Conservation (phyloP, 345 rosid genomes). For the Gossypium rotundifolium region DNA sequence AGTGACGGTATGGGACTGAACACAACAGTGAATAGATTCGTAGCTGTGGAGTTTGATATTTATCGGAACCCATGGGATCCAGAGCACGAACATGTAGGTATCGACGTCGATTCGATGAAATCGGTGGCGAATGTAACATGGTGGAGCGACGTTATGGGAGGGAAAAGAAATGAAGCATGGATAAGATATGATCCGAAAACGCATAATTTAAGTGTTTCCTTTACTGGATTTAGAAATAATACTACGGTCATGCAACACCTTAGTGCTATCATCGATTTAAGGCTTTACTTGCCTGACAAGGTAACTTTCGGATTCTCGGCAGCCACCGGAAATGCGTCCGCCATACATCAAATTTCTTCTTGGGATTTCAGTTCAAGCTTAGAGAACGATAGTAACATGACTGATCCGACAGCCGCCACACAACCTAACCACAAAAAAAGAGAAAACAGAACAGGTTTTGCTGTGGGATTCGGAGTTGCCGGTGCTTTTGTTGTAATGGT, state of each 20-base stretch:
- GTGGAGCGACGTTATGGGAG: conserved; percentile 27
- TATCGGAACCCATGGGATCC: conserved; percentile 32
- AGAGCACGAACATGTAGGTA: conserved; percentile 35
- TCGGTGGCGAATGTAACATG: conserved; percentile 23
- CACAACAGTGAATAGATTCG: background rate
- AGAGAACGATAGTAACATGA: conserved; percentile 2
- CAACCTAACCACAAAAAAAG: background rate
- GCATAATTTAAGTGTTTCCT: conserved; percentile 34
- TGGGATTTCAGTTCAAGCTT: conserved; percentile 40
- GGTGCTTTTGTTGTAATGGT: background rate
- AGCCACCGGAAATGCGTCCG: conserved; percentile 25
- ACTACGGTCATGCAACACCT: conserved; percentile 13
- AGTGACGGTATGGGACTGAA: conserved; percentile 3
- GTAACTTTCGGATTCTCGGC: conserved; percentile 44
- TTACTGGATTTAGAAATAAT: conserved; percentile 17
- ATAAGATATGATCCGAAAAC: conserved; percentile 36
- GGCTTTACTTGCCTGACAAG: conserved; percentile 27
- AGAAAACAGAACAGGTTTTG: background rate
- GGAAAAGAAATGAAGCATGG: conserved; percentile 37
- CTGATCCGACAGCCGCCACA: background rate
- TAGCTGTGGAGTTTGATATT: conserved; percentile 48
- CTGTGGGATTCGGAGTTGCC: background rate
- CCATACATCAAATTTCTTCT: conserved; percentile 25
- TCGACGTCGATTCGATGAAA: conserved; percentile 36
- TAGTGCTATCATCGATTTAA: conserved; percentile 27